These are phyloP conservation scores for Aciculoconidium aculeatum DNA, from an alignment of 805 yeast species.

Conservation along the genomic window DNA sequence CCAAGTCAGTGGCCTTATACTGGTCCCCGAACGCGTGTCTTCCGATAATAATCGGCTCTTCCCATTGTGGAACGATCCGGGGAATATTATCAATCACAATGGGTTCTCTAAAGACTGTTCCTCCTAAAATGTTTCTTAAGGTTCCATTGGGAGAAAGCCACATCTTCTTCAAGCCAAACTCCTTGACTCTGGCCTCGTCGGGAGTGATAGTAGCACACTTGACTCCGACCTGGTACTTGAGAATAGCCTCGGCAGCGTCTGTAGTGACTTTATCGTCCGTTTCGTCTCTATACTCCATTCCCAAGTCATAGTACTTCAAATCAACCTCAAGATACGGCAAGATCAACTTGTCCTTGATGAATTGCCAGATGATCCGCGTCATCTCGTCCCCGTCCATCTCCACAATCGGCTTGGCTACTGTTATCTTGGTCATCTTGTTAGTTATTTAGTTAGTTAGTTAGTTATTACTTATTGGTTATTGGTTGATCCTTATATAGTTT, in stretches of 20 bases:
- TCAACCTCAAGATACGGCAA: slow-evolving; percentile 68
- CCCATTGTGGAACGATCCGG: slow-evolving; percentile 73
- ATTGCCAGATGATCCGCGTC: slow-evolving; percentile 81
- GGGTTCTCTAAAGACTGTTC: slow-evolving; percentile 82
- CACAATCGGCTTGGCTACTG: slow-evolving; percentile 68
- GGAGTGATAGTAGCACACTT: slow-evolving; percentile 87
- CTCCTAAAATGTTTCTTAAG: slow-evolving; percentile 72
- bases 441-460: too few species aligned
- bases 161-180: slow-evolving; percentile 69
- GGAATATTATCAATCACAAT: slow-evolving; percentile 76
- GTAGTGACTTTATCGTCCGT: slow-evolving; percentile 70
- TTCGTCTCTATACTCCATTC: slow-evolving; percentile 60
- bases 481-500: too few species aligned
- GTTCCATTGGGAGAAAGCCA: slow-evolving; percentile 87
- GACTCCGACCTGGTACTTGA: slow-evolving; percentile 71
- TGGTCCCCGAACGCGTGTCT: slow-evolving; percentile 86
- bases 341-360: slow-evolving; percentile 63
- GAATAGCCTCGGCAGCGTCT: slow-evolving; percentile 74
- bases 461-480: too few species aligned
- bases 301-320: slow-evolving; percentile 70
- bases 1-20: slow-evolving; percentile 72
- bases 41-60: slow-evolving; percentile 76
- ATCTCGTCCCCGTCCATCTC: slow-evolving; percentile 83
- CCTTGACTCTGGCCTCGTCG: slow-evolving; percentile 73
- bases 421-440: slow-evolving; percentile 41